Conservation (phyloP, 495 filamentous ascomycete species). For the Tuber indicum region DNA sequence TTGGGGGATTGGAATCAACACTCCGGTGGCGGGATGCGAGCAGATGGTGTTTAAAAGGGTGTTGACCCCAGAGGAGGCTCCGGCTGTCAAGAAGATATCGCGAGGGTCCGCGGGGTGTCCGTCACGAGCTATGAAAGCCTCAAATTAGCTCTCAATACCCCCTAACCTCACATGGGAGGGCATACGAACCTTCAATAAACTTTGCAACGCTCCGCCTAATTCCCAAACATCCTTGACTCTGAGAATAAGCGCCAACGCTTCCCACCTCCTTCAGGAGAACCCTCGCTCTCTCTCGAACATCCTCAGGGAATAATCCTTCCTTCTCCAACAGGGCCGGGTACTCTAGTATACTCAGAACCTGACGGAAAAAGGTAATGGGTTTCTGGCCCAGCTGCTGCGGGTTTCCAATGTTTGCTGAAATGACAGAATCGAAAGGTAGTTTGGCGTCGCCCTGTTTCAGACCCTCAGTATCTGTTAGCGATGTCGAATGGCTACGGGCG, state of each 20-base stretch:
- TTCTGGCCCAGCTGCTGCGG: slow-evolving; percentile 98
- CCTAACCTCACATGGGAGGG: background rate
- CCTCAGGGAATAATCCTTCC: slow-evolving; percentile 50
- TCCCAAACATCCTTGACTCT: slow-evolving; percentile 76
- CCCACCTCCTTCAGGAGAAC: slow-evolving; percentile 72
- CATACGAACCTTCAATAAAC: slow-evolving; percentile 70
- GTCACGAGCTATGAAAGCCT: slow-evolving; percentile 57
- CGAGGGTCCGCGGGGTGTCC: slow-evolving; percentile 71
- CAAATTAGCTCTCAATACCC: slow-evolving; percentile 14
- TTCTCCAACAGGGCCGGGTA: slow-evolving; percentile 77
- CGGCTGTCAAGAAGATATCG: slow-evolving; percentile 78
- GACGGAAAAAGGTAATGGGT: slow-evolving; percentile 97
- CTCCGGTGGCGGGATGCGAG: slow-evolving; percentile 65
- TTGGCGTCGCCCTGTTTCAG: slow-evolving; percentile 43
- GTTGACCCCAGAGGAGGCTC: slow-evolving; percentile 89
- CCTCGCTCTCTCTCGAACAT: slow-evolving; percentile 78
- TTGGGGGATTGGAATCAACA: slow-evolving; percentile 93
- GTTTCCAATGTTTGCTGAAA: slow-evolving; percentile 97
- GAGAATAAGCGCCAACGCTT: slow-evolving; percentile 92
- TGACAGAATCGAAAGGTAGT: slow-evolving; percentile 81
- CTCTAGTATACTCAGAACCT: slow-evolving; percentile 90
- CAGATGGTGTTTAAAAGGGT: slow-evolving; percentile 88
- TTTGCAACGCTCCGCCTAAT: slow-evolving; percentile 84
- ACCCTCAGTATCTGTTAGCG: slow-evolving; percentile 8
- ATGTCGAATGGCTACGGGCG: slow-evolving; percentile 43